Evolutionary conservation across 208 protist species (phyloP).

Genomic region (Acanthamoeba divionensis): DNA sequence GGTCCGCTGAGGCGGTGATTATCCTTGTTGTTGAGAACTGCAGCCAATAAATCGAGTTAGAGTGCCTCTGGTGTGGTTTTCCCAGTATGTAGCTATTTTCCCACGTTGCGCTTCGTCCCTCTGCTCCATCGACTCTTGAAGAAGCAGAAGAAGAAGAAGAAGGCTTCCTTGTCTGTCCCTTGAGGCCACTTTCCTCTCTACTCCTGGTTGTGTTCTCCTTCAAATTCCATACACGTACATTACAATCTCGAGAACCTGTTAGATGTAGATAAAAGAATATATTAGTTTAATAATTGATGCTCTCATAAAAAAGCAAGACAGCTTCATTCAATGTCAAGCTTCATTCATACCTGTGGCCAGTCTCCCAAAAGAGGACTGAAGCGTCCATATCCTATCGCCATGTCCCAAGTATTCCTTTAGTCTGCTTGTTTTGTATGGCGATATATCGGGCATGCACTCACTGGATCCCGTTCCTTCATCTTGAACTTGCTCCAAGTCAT

Average conservation of each 20-base stretch:
- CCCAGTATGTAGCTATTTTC: slow-evolving; percentile 7
- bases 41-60: slow-evolving; percentile 33
- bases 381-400: not conserved
- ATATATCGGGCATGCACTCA: not conserved
- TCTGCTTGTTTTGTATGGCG: not conserved
- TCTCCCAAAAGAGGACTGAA: not conserved
- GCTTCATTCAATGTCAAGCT: not conserved
- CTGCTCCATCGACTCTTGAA: too few relatives aligned
- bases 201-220: not conserved
- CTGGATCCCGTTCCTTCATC: not conserved
- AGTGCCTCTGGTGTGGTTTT: slow-evolving; percentile 2
- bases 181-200: not conserved
- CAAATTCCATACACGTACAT: not conserved
- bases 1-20: not conserved
- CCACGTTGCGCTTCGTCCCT: too few relatives aligned
- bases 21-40: slow-evolving; percentile 10
- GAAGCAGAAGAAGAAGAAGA: too few relatives aligned
- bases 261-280: not conserved
- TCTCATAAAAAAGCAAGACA: not conserved
- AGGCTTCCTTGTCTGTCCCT: too few relatives aligned
- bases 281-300: not conserved
- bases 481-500: not conserved
- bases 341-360: not conserved
- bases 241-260: not conserved
- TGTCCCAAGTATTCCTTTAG: slow-evolving; percentile 14